Evolutionary conservation across 179 eudicot genomes (phyloP), one percentile per base, ranked within the genome.

Genomic region (Gypsophila paniculata): DNA sequence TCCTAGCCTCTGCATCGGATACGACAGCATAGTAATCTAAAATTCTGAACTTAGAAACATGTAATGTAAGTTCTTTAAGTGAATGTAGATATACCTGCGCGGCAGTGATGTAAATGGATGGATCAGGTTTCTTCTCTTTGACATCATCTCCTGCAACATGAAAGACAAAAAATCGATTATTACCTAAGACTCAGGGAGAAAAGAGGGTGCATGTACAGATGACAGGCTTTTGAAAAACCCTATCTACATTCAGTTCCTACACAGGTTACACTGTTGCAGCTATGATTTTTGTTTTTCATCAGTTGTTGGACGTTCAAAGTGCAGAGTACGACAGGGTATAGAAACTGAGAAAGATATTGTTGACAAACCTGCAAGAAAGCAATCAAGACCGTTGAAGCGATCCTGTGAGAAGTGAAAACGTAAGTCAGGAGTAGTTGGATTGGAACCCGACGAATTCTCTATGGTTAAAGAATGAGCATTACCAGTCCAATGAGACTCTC

Each of bases 61-160:
- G 8, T 26, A 23, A n/a, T 18, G 36, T 36, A 66, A 14, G 2
- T 1, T 2, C 22, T 2, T 5, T 12, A 2, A 7, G 18, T 52
- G 49, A 62, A 23, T 17, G 38, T 39, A 61, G 49, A 55, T 76
- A 65, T 71, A 94, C 99, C 93, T 85, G 75, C 19, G 88, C 82
- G 68, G 99, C 97, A 64, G 96, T 82, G 53, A 90, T 17, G 78
- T 94, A 94, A 34, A 95, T 94, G 26, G 91, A 86, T 51, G 99
- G 97, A 83, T 94, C 90, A 8, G 99, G 99, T 72, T 94, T 94
- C 87, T 94, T 94, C 83, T 88, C 88, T 81, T 94, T 92, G 60
- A 94, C 99, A 77, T 94, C 99, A 82, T 94, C 99, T 32, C 99
- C 99, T 94, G 75, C 62, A 72, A 65, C 22, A 29, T 48, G 68